Conservation (phyloP, 1,284 basidiomycete genomes). For the Trametes sp. region DNA sequence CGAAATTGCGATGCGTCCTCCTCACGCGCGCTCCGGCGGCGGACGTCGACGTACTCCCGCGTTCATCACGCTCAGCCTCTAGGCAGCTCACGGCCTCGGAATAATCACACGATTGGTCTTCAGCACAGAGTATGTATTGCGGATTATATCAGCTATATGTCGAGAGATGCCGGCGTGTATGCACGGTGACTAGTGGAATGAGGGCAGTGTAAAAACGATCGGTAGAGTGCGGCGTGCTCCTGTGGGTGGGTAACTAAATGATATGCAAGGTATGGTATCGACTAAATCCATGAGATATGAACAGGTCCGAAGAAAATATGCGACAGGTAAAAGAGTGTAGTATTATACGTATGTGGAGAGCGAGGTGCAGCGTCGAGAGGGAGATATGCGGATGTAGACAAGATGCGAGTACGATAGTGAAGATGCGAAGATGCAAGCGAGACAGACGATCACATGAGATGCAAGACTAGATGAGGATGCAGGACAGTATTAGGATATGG, state of each 20-base stretch:
- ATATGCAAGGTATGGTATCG: slow-evolving; percentile 35
- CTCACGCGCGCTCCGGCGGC: slow-evolving; percentile 29
- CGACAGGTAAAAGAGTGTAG: slow-evolving; percentile 30
- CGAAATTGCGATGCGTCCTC: slow-evolving; percentile 17
- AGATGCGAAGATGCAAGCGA: slow-evolving; percentile 17
- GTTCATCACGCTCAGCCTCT: not conserved
- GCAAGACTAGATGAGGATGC: slow-evolving; percentile 12
- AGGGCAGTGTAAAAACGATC: slow-evolving; percentile 20
- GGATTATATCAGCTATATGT: slow-evolving; percentile 30
- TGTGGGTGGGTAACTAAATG: slow-evolving; percentile 33
- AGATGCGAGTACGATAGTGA: slow-evolving; percentile 17
- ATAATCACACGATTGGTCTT: not conserved
- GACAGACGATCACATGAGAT: slow-evolving; percentile 10
- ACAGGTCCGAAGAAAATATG: slow-evolving; percentile 36
- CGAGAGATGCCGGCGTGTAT: slow-evolving; percentile 14
- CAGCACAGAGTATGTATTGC: slow-evolving; percentile 23
- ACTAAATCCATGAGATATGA: slow-evolving; percentile 27
- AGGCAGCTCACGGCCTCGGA: not conserved
- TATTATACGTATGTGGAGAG: slow-evolving; percentile 31
- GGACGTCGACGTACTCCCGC: not conserved
- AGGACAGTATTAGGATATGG: slow-evolving; percentile 18
- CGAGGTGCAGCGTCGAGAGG: slow-evolving; percentile 24
- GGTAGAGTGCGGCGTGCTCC: slow-evolving; percentile 30
- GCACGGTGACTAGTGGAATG: slow-evolving; percentile 16
- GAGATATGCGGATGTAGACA: slow-evolving; percentile 23